Evolutionary conservation across 2,329 filamentous ascomycete genomes (phyloP).

Genomic region (Neonectria neomacrospora): DNA sequence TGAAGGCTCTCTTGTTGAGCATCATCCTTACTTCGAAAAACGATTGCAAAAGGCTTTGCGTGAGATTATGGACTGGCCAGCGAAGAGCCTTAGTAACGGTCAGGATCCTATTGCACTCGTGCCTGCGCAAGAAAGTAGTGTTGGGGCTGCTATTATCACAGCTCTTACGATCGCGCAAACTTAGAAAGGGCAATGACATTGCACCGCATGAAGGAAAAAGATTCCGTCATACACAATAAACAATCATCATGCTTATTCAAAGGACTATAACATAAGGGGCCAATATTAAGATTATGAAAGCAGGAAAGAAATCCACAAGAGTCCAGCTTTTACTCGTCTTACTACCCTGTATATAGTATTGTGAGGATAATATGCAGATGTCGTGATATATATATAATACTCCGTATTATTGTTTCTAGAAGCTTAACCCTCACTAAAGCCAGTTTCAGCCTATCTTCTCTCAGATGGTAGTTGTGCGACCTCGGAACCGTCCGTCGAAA

Average conservation of each 20-base stretch:
- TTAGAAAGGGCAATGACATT: background rate
- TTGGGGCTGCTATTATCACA: slow-evolving; percentile 96
- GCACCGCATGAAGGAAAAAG: background rate
- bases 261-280: too few relatives aligned
- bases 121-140: slow-evolving; percentile 93
- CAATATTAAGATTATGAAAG: too few relatives aligned
- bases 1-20: slow-evolving; percentile 98
- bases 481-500: background rate
- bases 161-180: slow-evolving; percentile 64
- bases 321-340: background rate
- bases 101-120: slow-evolving; percentile 89
- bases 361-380: background rate
- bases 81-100: slow-evolving; percentile 72
- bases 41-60: slow-evolving; percentile 88
- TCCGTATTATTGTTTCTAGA: background rate
- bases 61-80: slow-evolving; percentile 95
- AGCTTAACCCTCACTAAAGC: background rate
- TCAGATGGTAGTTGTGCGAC: slow-evolving; percentile 1
- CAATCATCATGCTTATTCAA: too few relatives aligned
- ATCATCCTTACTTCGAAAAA: slow-evolving; percentile 97
- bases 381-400: background rate
- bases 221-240: too few relatives aligned
- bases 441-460: background rate
- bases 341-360: slow-evolving; percentile 29
- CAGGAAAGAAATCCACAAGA: background rate